Evolutionary conservation across 2,329 filamentous ascomycete genomes (phyloP).

Genomic region (Trichoderma citrinoviride): DNA sequence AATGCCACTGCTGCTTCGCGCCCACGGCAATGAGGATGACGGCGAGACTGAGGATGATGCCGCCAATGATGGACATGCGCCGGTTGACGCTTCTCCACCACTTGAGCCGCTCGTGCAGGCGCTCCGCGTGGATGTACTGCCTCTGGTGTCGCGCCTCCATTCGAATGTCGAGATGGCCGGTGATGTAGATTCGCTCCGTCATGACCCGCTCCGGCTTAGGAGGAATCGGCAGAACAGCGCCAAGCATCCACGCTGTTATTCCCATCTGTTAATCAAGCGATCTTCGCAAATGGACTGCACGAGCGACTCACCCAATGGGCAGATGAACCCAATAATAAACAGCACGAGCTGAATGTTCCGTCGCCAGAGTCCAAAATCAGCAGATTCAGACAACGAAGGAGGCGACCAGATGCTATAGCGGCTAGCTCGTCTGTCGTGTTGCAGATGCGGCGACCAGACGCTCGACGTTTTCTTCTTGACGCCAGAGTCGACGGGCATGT

Average conservation of each 20-base stretch:
- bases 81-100: conserved; percentile 62
- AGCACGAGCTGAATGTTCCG: conserved; percentile 72
- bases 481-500: conserved; percentile 30
- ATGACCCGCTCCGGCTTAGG: conserved; percentile 52
- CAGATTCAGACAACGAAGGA: conserved; percentile 65
- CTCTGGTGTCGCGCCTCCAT: conserved; percentile 37
- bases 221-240: conserved; percentile 70
- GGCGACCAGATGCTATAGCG: conserved; percentile 68
- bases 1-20: conserved; percentile 48
- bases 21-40: conserved; percentile 53
- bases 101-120: conserved; percentile 50
- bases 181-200: conserved; percentile 46
- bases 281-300: accelerated
- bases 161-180: conserved; percentile 40
- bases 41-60: conserved; percentile 53
- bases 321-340: conserved; percentile 74
- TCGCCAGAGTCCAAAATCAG: conserved; percentile 59
- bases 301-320: conserved; percentile 63
- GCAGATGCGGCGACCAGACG: conserved; percentile 73
- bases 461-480: conserved; percentile 54
- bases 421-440: conserved; percentile 58
- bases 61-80: conserved; percentile 55
- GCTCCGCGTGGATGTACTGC: conserved; percentile 42
- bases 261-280: conserved; percentile 20
- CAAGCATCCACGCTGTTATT: conserved; percentile 72